Evolutionary conservation across 768 basidiomycete genomes (phyloP), one percentile per base, ranked within the genome.

Genomic region (Sporobolomyces roseus): DNA sequence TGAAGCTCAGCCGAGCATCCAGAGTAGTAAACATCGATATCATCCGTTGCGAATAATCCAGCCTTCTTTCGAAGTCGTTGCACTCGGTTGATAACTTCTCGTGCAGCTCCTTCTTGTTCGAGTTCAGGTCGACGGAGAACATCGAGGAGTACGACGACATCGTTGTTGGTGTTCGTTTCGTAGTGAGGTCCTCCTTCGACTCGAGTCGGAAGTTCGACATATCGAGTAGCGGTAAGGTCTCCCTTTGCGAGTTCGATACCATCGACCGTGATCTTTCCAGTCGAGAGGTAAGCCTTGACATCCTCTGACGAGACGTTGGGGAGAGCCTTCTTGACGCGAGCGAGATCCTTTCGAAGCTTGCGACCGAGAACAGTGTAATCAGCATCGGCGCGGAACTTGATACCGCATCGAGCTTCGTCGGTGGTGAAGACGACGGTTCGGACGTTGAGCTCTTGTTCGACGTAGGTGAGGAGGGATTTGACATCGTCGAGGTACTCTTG

Each of bases 1-100:
- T 81, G 79, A 71, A 86, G 79, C 54, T 87, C 89, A 17, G 89
- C 88, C 27, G 80, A 80, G 16, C 88, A 87, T 13, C 86, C 89
- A 65, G 80, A 79, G 80, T 93, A 93, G 80, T 87, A 93, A 46
- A 96, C 84, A 61, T 90, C 84, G 33, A 97, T 86, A 77, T 96
- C 91, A 77, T 99, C 96, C 10, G 92, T 93, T 25, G 94, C 88
- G 79, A 93, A 91, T 71, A 98, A 82, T 19, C 93, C 92, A 1
- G 92, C 93, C 79, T 93, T 91, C 82, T 99, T 99, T 74, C 96
- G 84, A 68, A 97, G 81, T 78, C 90, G 91, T 81, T 99, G 96
- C 49, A 97, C 87, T 61, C 93, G 88, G 73, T 93, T 94, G 71
- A 89, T 88, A 72, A 97, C 79, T 79, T 94, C 91, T 51, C 96